Conservation (phyloP, 345 rosid genomes). For the Carallia pectinifolia region DNA sequence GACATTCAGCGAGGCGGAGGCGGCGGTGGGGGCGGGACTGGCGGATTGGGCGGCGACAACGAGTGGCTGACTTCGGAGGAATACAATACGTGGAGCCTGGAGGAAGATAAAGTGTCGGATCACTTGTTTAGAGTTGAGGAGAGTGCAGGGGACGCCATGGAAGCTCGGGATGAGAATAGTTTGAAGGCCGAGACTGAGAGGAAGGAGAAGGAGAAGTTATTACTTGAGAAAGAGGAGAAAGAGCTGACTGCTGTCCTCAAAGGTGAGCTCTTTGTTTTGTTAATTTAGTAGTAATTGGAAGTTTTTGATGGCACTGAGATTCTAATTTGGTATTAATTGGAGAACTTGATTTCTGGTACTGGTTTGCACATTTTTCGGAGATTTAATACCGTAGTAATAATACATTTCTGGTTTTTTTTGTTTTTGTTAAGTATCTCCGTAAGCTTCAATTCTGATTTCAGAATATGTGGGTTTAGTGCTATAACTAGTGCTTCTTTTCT, state of each 20-base stretch:
- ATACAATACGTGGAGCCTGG: constrained; percentile 48
- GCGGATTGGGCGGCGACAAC: constrained; percentile 13
- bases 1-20: neutral
- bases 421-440: too few species aligned
- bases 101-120: constrained; percentile 32
- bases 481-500: too few species aligned
- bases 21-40: neutral
- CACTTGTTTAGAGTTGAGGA: constrained; percentile 45
- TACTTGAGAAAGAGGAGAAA: constrained; percentile 58
- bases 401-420: too few species aligned
- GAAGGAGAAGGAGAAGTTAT: constrained; percentile 29
- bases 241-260: constrained; percentile 54
- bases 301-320: neutral
- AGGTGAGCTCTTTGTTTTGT: constrained; percentile 33
- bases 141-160: constrained; percentile 17
- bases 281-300: neutral
- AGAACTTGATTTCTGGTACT: neutral
- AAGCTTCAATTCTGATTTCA: too few species aligned
- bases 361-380: neutral
- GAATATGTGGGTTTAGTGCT: too few species aligned
- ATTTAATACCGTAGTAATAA: neutral
- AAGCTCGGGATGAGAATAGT: constrained; percentile 8
- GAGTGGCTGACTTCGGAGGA: constrained; percentile 33
- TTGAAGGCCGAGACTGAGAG: constrained; percentile 20
- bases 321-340: neutral